Evolutionary conservation across 768 basidiomycete genomes (phyloP).

Genomic region (Rickenella mellea): DNA sequence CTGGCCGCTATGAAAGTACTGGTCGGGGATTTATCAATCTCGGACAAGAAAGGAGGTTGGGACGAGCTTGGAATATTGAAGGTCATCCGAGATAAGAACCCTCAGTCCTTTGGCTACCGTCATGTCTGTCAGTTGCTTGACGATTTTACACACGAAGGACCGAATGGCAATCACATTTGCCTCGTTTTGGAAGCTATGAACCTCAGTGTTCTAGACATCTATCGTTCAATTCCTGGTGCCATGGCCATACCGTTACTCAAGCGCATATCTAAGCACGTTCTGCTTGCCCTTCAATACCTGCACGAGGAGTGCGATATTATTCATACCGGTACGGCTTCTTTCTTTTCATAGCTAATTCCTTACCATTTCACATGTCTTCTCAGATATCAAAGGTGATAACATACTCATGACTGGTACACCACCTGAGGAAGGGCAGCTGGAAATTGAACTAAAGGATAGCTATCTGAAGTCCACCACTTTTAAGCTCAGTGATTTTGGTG

Average conservation of each 20-base stretch:
- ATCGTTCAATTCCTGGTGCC: conserved; percentile 36
- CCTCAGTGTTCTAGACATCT: conserved; percentile 32
- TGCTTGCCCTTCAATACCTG: conserved; percentile 43
- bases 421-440: not conserved
- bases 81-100: conserved; percentile 29
- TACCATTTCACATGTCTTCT: not conserved
- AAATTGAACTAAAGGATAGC: not conserved
- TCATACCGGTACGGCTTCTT: conserved; percentile 11
- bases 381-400: not conserved
- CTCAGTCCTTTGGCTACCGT: conserved; percentile 28
- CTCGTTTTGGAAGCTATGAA: not conserved
- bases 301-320: conserved; percentile 44
- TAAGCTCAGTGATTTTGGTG: not conserved
- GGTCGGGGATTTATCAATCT: conserved; percentile 36
- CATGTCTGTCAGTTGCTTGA: conserved; percentile 38
- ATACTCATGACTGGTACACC: not conserved
- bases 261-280: conserved; percentile 45
- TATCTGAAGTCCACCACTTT: not conserved
- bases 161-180: not conserved
- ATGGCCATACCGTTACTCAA: conserved; percentile 41
- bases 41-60: conserved; percentile 40
- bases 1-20: conserved; percentile 42
- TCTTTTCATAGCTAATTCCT: not conserved
- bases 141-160: conserved; percentile 21
- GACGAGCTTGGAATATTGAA: conserved; percentile 40